Evolutionary conservation across 768 basidiomycete genomes (phyloP).

Genomic region (Mycena capillaripes): DNA sequence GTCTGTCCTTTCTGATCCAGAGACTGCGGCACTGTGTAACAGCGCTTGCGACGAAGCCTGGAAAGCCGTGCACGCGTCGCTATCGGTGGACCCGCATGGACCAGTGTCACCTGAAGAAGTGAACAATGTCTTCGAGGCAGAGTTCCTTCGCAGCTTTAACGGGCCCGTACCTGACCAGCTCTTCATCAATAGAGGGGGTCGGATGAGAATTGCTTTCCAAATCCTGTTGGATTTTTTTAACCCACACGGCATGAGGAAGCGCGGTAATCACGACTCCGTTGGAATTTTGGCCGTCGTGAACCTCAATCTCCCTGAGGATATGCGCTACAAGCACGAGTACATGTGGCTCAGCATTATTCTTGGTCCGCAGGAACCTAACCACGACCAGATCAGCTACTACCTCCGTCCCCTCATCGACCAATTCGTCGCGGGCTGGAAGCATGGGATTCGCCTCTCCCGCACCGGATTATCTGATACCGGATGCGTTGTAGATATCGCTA

Average conservation of each 20-base stretch:
- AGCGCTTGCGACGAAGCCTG: slow-evolving; percentile 16
- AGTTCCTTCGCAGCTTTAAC: slow-evolving; percentile 45
- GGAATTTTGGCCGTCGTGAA: slow-evolving; percentile 47
- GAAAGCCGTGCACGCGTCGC: slow-evolving; percentile 2
- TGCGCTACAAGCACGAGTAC: slow-evolving; percentile 47
- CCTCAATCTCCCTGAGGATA: slow-evolving; percentile 46
- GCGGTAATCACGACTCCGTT: slow-evolving; percentile 38
- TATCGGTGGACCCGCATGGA: slow-evolving; percentile 7
- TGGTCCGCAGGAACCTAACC: slow-evolving; percentile 43
- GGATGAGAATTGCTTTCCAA: slow-evolving; percentile 39
- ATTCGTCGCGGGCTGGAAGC: slow-evolving; percentile 36
- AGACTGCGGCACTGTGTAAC: slow-evolving; percentile 33
- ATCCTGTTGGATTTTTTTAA: slow-evolving; percentile 49
- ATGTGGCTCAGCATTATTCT: slow-evolving; percentile 48
- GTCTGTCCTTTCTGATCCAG: slow-evolving; percentile 36
- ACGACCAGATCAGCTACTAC: slow-evolving; percentile 43
- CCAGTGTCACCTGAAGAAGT: slow-evolving; percentile 25
- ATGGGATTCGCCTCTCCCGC: slow-evolving; percentile 31
- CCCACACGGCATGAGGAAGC: slow-evolving; percentile 39
- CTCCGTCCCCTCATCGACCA: slow-evolving; percentile 46
- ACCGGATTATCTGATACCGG: slow-evolving; percentile 20
- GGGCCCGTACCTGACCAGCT: slow-evolving; percentile 40
- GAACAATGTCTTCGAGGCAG: slow-evolving; percentile 42
- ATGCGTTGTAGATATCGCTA: slow-evolving; percentile 16
- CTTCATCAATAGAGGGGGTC: slow-evolving; percentile 38